Conservation (phyloP, 192 early-diverging fungal genomes). For the Coemansia biformis region DNA sequence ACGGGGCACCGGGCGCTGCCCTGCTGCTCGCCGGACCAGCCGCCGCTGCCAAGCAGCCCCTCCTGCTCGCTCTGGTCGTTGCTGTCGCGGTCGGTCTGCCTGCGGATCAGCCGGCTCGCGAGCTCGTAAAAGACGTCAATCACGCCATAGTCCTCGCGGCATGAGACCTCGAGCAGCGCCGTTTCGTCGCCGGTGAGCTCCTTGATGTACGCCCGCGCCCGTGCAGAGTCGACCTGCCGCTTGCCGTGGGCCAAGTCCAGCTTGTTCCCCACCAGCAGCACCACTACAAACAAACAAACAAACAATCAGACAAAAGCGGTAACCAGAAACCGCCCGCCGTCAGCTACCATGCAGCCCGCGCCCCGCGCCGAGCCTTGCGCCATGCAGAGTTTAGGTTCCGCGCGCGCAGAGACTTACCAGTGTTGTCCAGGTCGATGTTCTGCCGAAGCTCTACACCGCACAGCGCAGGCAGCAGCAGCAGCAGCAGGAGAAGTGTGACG, state of each 20-base stretch:
- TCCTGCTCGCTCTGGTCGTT: conserved; percentile 15
- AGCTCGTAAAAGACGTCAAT: conserved; percentile 46
- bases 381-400: neutral
- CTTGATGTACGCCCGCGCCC: conserved; percentile 59
- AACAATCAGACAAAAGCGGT: neutral
- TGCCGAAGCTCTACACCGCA: conserved; percentile 52
- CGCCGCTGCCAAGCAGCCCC: conserved; percentile 12
- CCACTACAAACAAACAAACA: conserved; percentile 43
- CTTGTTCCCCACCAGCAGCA: conserved; percentile 69
- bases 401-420: conserved; percentile 38
- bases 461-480: neutral
- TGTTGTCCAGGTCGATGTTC: conserved; percentile 60
- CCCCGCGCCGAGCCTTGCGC: neutral
- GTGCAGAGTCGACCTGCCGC: conserved; percentile 55
- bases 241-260: conserved; percentile 58
- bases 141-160: conserved; percentile 65
- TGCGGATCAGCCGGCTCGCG: conserved; percentile 31
- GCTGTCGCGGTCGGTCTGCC: conserved; percentile 8
- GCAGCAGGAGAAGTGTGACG: neutral
- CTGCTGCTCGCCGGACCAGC: conserved; percentile 11
- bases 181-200: conserved; percentile 57
- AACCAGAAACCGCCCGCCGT: no score
- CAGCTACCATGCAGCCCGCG: no score
- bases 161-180: conserved; percentile 64
- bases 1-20: conserved; percentile 22